These are phyloP conservation scores for Fraxinus velutina DNA, from an alignment of 305 asterid species.

Conservation along the genomic window DNA sequence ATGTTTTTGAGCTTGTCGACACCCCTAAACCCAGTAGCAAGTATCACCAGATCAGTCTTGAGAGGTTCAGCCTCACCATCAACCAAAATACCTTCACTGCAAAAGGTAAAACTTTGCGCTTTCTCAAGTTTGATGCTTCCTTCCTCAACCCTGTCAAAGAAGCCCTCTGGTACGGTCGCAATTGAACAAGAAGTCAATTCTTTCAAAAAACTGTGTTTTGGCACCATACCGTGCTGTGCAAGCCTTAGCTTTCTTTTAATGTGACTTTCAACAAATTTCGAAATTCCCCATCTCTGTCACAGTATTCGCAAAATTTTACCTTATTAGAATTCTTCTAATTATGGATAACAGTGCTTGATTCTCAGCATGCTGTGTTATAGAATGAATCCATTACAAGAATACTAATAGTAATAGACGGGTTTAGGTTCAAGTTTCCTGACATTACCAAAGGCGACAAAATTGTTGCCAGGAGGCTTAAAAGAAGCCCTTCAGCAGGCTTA, in stretches of 20 bases:
- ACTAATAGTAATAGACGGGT: not conserved
- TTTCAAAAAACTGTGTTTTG: conserved; percentile 40
- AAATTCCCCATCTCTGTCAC: conserved; percentile 45
- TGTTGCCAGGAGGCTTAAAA: conserved; percentile 36
- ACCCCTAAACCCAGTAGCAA: conserved; percentile 47
- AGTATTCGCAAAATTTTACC: not conserved
- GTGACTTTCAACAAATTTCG: conserved; percentile 44
- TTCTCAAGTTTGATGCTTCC: conserved; percentile 47
- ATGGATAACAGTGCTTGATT: not conserved
- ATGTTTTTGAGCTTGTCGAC: conserved; percentile 36
- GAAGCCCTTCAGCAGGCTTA: conserved; percentile 46
- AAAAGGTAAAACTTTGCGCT: conserved; percentile 31
- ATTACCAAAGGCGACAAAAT: conserved; percentile 43
- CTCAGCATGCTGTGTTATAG: not conserved
- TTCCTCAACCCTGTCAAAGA: conserved; percentile 42
- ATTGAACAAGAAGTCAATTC: conserved; percentile 34
- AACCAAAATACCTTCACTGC: conserved; percentile 32
- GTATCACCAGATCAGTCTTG: conserved; percentile 34
- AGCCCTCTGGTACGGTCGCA: conserved; percentile 38
- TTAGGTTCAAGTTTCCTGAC: not conserved
- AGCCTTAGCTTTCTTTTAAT: conserved; percentile 35
- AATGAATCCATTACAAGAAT: not conserved
- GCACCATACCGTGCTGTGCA: conserved; percentile 37
- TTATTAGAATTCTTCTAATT: not conserved
- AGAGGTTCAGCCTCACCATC: conserved; percentile 27